phyloP scores from a whole-genome alignment of 2,329 filamentous ascomycete genomes.

The Ophiostoma ulmi region DNA sequence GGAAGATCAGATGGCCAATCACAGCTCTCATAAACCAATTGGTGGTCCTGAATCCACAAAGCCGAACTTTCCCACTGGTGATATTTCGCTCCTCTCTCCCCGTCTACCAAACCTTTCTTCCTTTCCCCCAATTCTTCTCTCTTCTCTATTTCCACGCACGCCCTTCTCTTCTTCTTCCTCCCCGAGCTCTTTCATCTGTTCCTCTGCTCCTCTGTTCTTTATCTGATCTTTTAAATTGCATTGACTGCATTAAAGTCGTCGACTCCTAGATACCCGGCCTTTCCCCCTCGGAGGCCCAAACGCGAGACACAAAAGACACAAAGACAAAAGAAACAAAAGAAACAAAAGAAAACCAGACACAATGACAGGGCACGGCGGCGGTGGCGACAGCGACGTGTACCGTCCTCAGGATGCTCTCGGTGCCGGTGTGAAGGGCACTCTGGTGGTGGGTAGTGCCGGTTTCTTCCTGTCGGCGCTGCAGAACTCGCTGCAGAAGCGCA shows the following conservation, averaged over 20 bases:
- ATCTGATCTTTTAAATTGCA: background rate
- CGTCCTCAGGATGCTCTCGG: constrained; percentile 53
- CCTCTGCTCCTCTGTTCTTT: background rate
- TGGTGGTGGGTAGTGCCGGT: constrained; percentile 55
- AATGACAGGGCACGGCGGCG: constrained; percentile 30
- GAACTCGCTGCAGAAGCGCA: constrained; percentile 79
- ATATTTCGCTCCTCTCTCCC: constrained; percentile 19
- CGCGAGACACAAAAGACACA: background rate
- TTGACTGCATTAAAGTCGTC: background rate
- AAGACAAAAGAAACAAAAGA: background rate
- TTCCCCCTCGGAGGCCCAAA: constrained; percentile 6
- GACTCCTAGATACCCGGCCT: background rate
- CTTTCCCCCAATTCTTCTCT: constrained; percentile 15
- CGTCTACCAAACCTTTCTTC: constrained; percentile 5
- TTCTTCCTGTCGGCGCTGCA: constrained; percentile 56
- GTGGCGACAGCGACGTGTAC: constrained; percentile 33
- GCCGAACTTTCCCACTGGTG: constrained; percentile 26
- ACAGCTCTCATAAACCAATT: constrained; percentile 25
- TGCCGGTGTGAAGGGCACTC: constrained; percentile 48
- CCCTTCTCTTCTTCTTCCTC: constrained; percentile 3
- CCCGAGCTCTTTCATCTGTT: constrained; percentile 1
- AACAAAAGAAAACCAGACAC: constrained; percentile 25
- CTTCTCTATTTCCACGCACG: background rate
- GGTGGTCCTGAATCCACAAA: constrained; percentile 22
- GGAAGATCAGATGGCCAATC: constrained; percentile 22